These are phyloP conservation scores for Megacollybia platyphylla DNA, from an alignment of 1,284 basidiomycete species.

Conservation along the genomic window DNA sequence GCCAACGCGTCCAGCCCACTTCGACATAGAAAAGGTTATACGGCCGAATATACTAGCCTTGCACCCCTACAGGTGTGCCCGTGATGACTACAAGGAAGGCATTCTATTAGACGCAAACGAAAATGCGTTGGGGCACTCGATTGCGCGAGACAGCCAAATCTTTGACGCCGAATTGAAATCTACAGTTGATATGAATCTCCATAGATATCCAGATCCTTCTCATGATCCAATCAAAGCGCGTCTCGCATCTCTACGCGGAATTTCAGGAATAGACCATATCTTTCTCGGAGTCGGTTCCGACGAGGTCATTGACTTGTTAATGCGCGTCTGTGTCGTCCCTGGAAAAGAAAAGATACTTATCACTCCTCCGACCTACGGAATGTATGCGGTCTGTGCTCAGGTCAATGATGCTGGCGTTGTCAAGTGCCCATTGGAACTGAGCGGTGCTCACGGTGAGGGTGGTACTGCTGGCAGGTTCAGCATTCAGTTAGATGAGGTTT, in stretches of 20 bases:
- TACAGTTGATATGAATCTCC: slow-evolving; percentile 42
- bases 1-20: slow-evolving; percentile 58
- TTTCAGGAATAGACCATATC: slow-evolving; percentile 61
- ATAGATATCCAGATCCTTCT: slow-evolving; percentile 83
- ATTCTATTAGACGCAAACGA: slow-evolving; percentile 98
- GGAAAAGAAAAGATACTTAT: slow-evolving; percentile 61
- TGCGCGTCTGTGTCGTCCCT: slow-evolving; percentile 81
- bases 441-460: slow-evolving; percentile 44
- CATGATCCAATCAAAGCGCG: slow-evolving; percentile 71
- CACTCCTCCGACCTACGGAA: slow-evolving; percentile 95
- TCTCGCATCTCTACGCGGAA: slow-evolving; percentile 59
- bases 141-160: slow-evolving; percentile 27
- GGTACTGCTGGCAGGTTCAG: slow-evolving; percentile 70
- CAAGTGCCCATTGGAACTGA: slow-evolving; percentile 67
- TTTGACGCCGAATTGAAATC: slow-evolving; percentile 15
- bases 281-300: slow-evolving; percentile 97
- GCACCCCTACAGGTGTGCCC: slow-evolving; percentile 89
- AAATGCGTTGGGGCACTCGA: slow-evolving; percentile 84
- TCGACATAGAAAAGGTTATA: slow-evolving; percentile 74
- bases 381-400: slow-evolving; percentile 93
- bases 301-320: slow-evolving; percentile 92
- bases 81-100: slow-evolving; percentile 90
- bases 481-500: slow-evolving; percentile 63
- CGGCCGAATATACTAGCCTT: slow-evolving; percentile 89
- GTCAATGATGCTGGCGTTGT: slow-evolving; percentile 89